Base-by-base conservation (phyloP, 2,329 filamentous ascomycete genomes). In the Phyllachora maydis region DNA sequence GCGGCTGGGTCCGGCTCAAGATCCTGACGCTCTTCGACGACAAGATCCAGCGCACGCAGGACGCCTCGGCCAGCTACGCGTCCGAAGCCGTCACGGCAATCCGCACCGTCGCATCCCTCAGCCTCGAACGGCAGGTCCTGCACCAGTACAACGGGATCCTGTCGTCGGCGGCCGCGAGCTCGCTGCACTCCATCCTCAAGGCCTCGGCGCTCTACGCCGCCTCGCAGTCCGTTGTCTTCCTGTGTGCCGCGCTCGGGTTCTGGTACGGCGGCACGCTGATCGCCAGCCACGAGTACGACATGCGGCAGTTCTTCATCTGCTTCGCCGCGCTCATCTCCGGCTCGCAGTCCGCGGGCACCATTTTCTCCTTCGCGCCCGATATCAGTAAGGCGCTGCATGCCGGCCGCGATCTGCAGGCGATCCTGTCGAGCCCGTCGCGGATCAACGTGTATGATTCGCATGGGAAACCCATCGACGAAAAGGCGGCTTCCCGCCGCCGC, bases 1-100 rank as follows among this genome's bases (percentile, higher is more conserved):
- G 70, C 1, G 73, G 73, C 0, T 58, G 74, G 30, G 65, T 79
- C 59, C 62, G 73, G 30, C 52, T 79, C 9, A 56, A 55, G 1
- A 56, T 67, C 2, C 54, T 75, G 2, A 56, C 63, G 3, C 53
- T 56, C 17, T 65, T 70, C 21, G 64, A 75, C 30, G 54, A 60
- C 6, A 11, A 11, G 5, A 14, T 22, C 20, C 14, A 22, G 20
- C 20, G 20, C 12, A n/a, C n/a, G n/a, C n/a, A n/a, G n/a, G n/a
- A n/a, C n/a, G n/a, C n/a, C n/a, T n/a, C n/a, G n/a, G n/a, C n/a
- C n/a, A n/a, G n/a, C n/a, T n/a, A n/a, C 4, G 60, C 59, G 1
- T 50, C 54, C 4, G 59, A 64, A 28, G 30, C 33, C 2, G 28
- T 33, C n/a, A 14, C 29, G 23, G 31, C 33, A 2, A 31, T 35